Evolutionary conservation across 75 land plant species (phyloP).

Genomic region (Pinus tabuliformis): DNA sequence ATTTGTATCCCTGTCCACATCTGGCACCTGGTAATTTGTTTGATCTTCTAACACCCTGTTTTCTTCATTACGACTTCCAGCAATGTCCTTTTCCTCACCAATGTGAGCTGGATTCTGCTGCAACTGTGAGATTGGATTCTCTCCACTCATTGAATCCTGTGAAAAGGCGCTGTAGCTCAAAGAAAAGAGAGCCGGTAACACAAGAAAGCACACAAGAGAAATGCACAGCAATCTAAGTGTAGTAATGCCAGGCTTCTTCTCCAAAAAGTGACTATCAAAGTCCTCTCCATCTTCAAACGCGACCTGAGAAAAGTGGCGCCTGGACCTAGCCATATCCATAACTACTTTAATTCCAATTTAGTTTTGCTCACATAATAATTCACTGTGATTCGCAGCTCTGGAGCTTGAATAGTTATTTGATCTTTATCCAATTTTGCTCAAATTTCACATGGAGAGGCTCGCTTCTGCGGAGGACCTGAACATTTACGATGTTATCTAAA

Average conservation of each 20-base stretch:
- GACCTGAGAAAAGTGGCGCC: neutral
- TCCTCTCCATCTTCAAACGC: neutral
- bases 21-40: neutral
- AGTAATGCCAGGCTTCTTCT: neutral
- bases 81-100: neutral
- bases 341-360: too few relatives aligned
- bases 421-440: too few relatives aligned
- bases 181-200: slow-evolving; percentile 1
- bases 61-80: neutral
- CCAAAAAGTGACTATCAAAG: neutral
- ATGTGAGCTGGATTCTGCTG: neutral
- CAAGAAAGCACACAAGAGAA: neutral
- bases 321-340: slow-evolving; percentile 8
- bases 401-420: too few relatives aligned
- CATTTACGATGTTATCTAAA: too few relatives aligned
- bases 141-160: neutral
- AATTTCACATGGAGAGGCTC: too few relatives aligned
- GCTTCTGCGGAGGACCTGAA: too few relatives aligned
- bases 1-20: neutral
- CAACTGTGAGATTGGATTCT: neutral
- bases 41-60: neutral
- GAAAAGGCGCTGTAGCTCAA: slow-evolving; percentile 3
- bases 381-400: too few relatives aligned
- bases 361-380: too few relatives aligned
- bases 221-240: neutral